phyloP scores from a whole-genome alignment of 2,329 filamentous ascomycete genomes.

The Calonectria fujianensis region DNA sequence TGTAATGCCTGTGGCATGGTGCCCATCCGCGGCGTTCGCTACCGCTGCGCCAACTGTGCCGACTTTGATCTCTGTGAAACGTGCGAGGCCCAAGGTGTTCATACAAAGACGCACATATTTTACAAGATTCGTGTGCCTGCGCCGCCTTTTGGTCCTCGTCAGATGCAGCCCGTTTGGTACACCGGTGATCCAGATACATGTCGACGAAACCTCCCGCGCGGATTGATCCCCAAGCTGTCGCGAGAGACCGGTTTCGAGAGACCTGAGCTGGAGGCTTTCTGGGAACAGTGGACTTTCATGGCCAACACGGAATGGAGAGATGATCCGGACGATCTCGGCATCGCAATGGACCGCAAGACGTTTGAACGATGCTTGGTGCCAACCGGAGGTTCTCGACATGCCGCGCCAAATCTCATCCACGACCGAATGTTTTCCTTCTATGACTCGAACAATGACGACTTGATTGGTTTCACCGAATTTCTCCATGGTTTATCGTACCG shows the following conservation, averaged over 20 bases:
- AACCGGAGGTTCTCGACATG: slow-evolving; percentile 85
- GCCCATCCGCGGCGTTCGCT: slow-evolving; percentile 93
- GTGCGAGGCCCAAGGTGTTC: slow-evolving; percentile 87
- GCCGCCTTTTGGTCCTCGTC: slow-evolving; percentile 86
- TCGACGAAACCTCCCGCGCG: slow-evolving; percentile 78
- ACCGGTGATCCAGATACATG: slow-evolving; percentile 88
- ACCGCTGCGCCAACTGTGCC: slow-evolving; percentile 95
- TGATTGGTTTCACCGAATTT: slow-evolving; percentile 96
- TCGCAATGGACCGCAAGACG: slow-evolving; percentile 93
- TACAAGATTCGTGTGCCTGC: slow-evolving; percentile 96
- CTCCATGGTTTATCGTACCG: slow-evolving; percentile 85
- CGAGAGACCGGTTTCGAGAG: slow-evolving; percentile 87
- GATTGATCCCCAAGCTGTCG: slow-evolving; percentile 80
- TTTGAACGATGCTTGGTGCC: slow-evolving; percentile 95
- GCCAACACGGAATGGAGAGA: slow-evolving; percentile 89
- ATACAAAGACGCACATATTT: slow-evolving; percentile 94
- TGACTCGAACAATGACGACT: slow-evolving; percentile 89
- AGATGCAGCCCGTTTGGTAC: slow-evolving; percentile 90
- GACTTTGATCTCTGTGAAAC: slow-evolving; percentile 97
- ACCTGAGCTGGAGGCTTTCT: slow-evolving; percentile 92
- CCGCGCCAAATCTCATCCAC: slow-evolving; percentile 91
- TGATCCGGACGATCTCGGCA: slow-evolving; percentile 84
- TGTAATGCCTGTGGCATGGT: slow-evolving; percentile 93
- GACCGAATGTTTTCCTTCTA: slow-evolving; percentile 98
- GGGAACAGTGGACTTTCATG: slow-evolving; percentile 97